Evolutionary conservation across 371 early-diverging fungal genomes (phyloP).

Genomic region (Syncephalis plumigaleata): DNA sequence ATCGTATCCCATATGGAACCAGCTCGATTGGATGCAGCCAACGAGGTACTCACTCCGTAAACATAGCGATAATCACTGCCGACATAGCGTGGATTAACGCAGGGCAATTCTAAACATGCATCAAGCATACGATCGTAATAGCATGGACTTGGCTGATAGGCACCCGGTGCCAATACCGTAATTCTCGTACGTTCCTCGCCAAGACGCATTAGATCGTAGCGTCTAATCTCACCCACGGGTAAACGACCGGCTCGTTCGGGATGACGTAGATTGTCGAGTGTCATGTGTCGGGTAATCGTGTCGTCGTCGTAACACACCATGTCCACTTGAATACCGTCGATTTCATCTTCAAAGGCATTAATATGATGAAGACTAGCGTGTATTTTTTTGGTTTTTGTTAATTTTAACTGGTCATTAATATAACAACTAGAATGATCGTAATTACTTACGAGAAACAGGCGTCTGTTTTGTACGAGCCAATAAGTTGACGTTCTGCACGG

Average conservation of each 20-base stretch:
- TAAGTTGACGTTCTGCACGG: constrained; percentile 37
- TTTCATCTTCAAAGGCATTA: constrained; percentile 53
- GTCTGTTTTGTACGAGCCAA: constrained; percentile 41
- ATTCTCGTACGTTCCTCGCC: constrained; percentile 26
- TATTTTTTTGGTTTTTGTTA: background rate
- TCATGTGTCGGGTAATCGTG: constrained; percentile 32
- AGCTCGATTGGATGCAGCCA: constrained; percentile 12
- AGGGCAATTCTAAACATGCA: background rate
- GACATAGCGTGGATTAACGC: constrained; percentile 37
- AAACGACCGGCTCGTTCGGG: constrained; percentile 16
- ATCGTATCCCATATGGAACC: constrained; percentile 47
- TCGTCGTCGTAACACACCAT: constrained; percentile 42
- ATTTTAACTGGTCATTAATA: background rate
- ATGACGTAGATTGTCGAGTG: constrained; percentile 27
- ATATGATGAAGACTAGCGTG: constrained; percentile 43
- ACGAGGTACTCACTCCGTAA: constrained; percentile 42
- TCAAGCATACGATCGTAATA: background rate
- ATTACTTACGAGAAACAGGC: constrained; percentile 28
- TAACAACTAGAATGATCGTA: background rate
- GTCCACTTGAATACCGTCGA: constrained; percentile 41
- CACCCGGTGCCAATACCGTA: constrained; percentile 5
- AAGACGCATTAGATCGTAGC: constrained; percentile 32
- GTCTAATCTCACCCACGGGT: constrained; percentile 30
- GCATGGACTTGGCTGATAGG: background rate
- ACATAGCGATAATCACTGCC: constrained; percentile 33